Conservation (phyloP, 2,329 filamentous ascomycete genomes). For the Drechslerella stenobrocha region DNA sequence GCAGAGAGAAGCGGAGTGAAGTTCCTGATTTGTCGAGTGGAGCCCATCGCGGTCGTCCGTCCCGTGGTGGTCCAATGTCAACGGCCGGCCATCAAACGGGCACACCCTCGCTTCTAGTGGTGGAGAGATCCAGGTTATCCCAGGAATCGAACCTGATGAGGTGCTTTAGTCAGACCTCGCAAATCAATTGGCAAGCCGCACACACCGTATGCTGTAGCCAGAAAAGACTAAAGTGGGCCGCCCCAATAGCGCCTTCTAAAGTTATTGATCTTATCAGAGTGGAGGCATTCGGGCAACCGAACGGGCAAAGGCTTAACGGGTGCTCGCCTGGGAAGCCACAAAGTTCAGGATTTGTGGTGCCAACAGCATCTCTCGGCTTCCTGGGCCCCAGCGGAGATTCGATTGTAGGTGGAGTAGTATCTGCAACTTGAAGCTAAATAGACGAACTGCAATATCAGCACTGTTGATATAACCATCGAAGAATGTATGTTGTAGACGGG, state of each 20-base stretch:
- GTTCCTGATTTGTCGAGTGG: conserved; percentile 32
- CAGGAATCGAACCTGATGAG: conserved; percentile 23
- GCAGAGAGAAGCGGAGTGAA: conserved; percentile 31
- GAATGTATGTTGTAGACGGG: conserved; percentile 27
- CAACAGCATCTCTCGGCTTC: conserved; percentile 5
- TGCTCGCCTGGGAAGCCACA: conserved; percentile 43
- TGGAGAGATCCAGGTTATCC: conserved; percentile 33
- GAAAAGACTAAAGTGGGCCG: too few species aligned
- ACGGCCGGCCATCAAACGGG: conserved; percentile 36
- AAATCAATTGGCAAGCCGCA: conserved; percentile 19
- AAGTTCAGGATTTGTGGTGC: conserved; percentile 21
- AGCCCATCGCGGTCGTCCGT: conserved; percentile 25
- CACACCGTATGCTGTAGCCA: too few species aligned
- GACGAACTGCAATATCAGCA: conserved; percentile 26
- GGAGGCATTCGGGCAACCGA: conserved; percentile 20
- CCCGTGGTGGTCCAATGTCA: conserved; percentile 24
- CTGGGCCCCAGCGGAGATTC: conserved; percentile 9
- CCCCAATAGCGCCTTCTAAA: too few species aligned
- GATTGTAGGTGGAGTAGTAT: conserved; percentile 1
- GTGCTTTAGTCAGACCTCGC: conserved; percentile 24
- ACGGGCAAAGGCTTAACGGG: conserved; percentile 29
- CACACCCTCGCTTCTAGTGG: conserved; percentile 32
- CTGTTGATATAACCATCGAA: conserved; percentile 34
- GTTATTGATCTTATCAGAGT: conserved; percentile 36
- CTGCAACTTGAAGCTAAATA: conserved; percentile 16